Evolutionary conservation across 139 green algal genomes (phyloP).

Genomic region (Pleodorina starrii): DNA sequence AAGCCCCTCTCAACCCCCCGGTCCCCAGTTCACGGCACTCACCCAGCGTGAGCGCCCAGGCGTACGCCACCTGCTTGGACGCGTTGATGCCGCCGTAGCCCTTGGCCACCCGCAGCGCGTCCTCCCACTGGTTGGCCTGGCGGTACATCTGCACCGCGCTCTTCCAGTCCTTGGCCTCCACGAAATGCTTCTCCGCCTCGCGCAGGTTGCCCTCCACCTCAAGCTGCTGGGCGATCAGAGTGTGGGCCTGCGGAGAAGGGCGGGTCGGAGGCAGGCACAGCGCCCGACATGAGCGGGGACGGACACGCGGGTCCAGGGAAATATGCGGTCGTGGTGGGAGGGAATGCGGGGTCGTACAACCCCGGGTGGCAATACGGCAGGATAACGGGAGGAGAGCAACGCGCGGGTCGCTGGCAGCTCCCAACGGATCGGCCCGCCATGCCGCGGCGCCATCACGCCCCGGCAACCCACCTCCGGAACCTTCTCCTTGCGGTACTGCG

Average conservation of each 20-base stretch:
- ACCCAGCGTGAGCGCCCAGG: slow-evolving; percentile 79
- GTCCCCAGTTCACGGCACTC: too few species aligned
- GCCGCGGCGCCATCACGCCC: too few species aligned
- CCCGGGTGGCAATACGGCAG: too few species aligned
- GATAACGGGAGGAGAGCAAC: too few species aligned
- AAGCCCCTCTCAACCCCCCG: too few species aligned
- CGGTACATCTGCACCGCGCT: slow-evolving; percentile 87
- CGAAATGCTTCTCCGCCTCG: slow-evolving; percentile 88
- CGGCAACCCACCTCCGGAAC: slow-evolving; percentile 64
- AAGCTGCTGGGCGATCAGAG: slow-evolving; percentile 73
- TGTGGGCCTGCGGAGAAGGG: slow-evolving; percentile 52
- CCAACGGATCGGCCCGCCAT: too few species aligned
- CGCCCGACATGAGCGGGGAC: too few species aligned
- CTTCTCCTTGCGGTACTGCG: slow-evolving; percentile 72
- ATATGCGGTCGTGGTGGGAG: too few species aligned
- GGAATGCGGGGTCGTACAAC: too few species aligned
- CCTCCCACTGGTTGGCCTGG: slow-evolving; percentile 76
- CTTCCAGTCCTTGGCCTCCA: slow-evolving; percentile 88
- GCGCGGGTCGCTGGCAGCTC: too few species aligned
- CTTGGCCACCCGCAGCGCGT: slow-evolving; percentile 89
- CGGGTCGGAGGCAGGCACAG: too few species aligned
- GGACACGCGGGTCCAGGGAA: too few species aligned
- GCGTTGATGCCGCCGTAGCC: slow-evolving; percentile 78
- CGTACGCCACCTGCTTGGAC: slow-evolving; percentile 89
- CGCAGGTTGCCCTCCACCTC: slow-evolving; percentile 74